Base-by-base conservation (phyloP, 306 rosid genomes). In the Malus sylvestris region DNA sequence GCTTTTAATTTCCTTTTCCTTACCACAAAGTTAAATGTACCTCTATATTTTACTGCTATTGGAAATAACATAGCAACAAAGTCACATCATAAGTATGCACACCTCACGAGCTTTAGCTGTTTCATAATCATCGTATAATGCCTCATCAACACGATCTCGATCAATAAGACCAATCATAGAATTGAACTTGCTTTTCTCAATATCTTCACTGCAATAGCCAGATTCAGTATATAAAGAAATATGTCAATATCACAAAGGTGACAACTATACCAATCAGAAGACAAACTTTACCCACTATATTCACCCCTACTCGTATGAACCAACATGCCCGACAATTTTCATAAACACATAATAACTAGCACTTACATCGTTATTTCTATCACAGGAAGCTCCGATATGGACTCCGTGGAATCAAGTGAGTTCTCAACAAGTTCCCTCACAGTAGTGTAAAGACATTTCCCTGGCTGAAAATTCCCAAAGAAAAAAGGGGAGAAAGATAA, bases 141-240 rank as follows among this genome's bases (percentile, higher is more conserved):
- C 89, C 3, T 81, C 92, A 78, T 94, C 98, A 77, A 94, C 86
- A 49, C 98, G 96, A 22, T 94, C 93, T 0, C 97, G 95, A 60
- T 94, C 93, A 84, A 94, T 83, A 76, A 94, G 95, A 77, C 97
- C 98, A 79, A 94, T 94, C 98, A 92, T 89, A 76, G 97, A 89
- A 82, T 94, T 94, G 66, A 92, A 94, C 83, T 90, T 90, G 86
- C 88, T 90, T 86, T 82, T 94, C 76, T 86, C 81, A 76, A 94
- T 94, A 88, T 94, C 97, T 86, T 94, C 98, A 42, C 98, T 94
- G 81, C 81, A 85, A 66, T 51, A 76, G 32, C 67, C 78, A 73
- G 49, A 72, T 53, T 33, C 12, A 33, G 46, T 35, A 79, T 3
- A 80, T 42, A 8, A 68, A 63, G 27, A 20, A 25, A 59, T 23